Evolutionary conservation across 495 filamentous ascomycete species (phyloP), one percentile per base, ranked within the genome.

Genomic region (Evernia prunastri): DNA sequence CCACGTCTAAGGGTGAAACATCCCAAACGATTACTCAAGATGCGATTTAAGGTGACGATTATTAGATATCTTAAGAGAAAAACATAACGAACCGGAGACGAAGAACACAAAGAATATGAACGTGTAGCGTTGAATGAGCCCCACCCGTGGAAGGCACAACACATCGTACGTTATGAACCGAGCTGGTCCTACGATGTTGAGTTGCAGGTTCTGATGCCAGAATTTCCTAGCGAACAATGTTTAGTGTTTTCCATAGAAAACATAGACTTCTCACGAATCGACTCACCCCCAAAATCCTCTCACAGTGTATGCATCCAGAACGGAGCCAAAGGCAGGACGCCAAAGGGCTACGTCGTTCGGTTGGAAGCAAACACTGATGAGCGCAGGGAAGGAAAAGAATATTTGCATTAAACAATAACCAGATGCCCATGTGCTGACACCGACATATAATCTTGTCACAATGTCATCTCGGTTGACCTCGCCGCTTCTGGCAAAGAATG

Each of bases 261-360:
- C 13, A n/a, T 45, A 15, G 43, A 9, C 39, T 3, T 42, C 39
- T 42, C n/a, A 15, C 2, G n/a, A n/a, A 47, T 12, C 23, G n/a
- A 60, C 15, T 20, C 13, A 33, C 59, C 47, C 23, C 35, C 45
- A 54, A 18, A 47, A 61, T 20, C n/a, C 35, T 29, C 59, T 36
- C 15, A 54, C 20, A 9, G 36, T 42, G 54, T 61, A 40, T 1
- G 25, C 47, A 27, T 54, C 59, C 13, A 3, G 3, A 0, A 42
- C 2, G 11, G 35, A 61, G 47, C 47, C 47, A 40, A 54, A 39
- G 11, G 31, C 13, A 27, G 47, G 35, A 35, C 47, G 35, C 43
- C 43, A 61, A 11, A 27, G 15, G 40, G 12, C 33, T 36, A 51
- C 31, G 9, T 23, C 10, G 15, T 33, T 36, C 8, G 35, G 20